These are phyloP conservation scores for Coemansia pectinata DNA, from an alignment of 192 early-diverging fungal genomes.

Conservation along the genomic window DNA sequence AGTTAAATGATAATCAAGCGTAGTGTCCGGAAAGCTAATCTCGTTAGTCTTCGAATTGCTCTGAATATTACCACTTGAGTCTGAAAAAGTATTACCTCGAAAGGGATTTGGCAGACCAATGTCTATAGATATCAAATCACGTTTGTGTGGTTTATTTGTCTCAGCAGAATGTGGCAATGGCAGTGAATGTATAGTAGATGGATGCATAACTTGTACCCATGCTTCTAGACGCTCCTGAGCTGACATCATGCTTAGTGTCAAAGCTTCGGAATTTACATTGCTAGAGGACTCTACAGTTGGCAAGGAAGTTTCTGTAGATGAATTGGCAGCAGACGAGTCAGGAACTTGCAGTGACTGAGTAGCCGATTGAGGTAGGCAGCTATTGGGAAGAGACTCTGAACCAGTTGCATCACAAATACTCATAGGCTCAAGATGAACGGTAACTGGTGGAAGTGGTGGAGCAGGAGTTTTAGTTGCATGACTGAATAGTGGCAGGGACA, in stretches of 20 bases:
- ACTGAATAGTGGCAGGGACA: constrained; percentile 8
- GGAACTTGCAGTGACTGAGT: background rate
- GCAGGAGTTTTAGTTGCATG: constrained; percentile 4
- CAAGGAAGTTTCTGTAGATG: background rate
- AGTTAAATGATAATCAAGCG: background rate
- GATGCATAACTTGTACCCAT: background rate
- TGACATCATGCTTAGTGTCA: background rate
- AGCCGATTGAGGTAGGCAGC: constrained; percentile 9
- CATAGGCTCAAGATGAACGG: constrained; percentile 13
- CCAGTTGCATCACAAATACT: constrained; percentile 29
- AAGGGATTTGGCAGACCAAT: constrained; percentile 1
- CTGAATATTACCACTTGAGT: background rate
- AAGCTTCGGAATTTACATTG: background rate
- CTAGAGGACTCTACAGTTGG: background rate
- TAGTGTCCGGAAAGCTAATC: background rate
- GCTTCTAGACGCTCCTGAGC: background rate
- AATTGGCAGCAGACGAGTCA: background rate
- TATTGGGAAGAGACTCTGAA: constrained; percentile 11
- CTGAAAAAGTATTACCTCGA: constrained; percentile 4
- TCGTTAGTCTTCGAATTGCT: background rate
- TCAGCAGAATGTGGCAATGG: background rate
- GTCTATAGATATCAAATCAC: constrained; percentile 11
- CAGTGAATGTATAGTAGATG: background rate
- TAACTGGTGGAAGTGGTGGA: constrained; percentile 15
- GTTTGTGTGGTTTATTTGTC: background rate